Conservation (phyloP, 169 alveolate genomes). For the Plasmodium chabaudi region DNA sequence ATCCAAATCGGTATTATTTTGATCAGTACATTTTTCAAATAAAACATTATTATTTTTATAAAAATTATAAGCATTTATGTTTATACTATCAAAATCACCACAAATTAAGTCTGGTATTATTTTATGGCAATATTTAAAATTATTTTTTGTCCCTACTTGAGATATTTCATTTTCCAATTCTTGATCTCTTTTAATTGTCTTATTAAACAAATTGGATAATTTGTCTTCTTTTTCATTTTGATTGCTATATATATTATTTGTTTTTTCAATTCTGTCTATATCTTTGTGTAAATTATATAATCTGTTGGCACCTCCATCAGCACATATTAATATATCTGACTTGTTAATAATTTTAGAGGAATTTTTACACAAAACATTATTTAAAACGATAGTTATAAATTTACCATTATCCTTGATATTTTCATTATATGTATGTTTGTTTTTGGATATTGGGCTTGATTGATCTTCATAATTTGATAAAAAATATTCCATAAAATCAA, state of each 20-base stretch:
- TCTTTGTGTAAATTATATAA: slow-evolving; percentile 28
- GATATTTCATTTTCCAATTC: too few relatives aligned
- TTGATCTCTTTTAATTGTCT: neutral
- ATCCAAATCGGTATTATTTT: slow-evolving; percentile 58
- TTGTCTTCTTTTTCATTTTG: neutral
- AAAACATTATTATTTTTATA: slow-evolving; percentile 45
- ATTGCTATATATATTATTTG: neutral
- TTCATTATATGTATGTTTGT: neutral
- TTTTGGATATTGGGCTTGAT: neutral
- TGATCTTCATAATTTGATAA: slow-evolving; percentile 37
- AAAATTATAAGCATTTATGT: slow-evolving; percentile 35
- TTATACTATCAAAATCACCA: slow-evolving; percentile 76
- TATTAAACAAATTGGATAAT: slow-evolving; percentile 11
- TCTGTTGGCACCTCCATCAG: slow-evolving; percentile 76
- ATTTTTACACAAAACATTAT: slow-evolving; percentile 22
- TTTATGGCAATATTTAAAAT: neutral
- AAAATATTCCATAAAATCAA: slow-evolving; percentile 69
- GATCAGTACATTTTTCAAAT: slow-evolving; percentile 45
- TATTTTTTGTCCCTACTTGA: neutral
- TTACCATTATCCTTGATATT: slow-evolving; percentile 2
- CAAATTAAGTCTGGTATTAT: slow-evolving; percentile 65
- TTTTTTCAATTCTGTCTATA: slow-evolving; percentile 1
- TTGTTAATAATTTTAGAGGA: slow-evolving; percentile 36
- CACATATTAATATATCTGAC: slow-evolving; percentile 65
- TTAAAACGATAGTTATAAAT: slow-evolving; percentile 58